Evolutionary conservation across 208 protist genomes (phyloP).

Genomic region (Balamuthia mandrillaris): DNA sequence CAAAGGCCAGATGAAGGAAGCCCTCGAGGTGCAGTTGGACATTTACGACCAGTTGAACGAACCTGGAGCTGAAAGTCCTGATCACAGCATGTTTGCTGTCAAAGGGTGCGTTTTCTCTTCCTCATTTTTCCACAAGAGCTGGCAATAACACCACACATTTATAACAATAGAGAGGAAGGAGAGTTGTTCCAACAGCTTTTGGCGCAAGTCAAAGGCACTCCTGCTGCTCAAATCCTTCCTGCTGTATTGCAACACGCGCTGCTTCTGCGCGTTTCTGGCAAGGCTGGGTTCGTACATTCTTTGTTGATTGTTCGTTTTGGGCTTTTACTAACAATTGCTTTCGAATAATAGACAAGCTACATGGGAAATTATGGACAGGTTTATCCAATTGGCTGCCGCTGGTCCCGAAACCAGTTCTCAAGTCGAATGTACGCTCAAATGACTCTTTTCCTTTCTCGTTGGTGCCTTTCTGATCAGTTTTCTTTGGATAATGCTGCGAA

Average conservation of each 20-base stretch:
- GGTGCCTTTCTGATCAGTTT: neutral
- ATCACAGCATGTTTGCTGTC: neutral
- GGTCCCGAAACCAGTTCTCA: neutral
- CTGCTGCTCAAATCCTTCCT: neutral
- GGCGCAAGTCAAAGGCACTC: neutral
- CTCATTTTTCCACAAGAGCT: neutral
- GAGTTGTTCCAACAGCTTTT: neutral
- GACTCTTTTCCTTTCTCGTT: neutral
- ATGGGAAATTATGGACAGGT: neutral
- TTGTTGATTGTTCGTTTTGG: neutral
- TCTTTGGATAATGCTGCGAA: neutral
- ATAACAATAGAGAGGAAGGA: neutral
- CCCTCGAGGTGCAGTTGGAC: neutral
- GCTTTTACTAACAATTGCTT: neutral
- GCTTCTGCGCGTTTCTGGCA: neutral
- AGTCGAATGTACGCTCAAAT: neutral
- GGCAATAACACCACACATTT: neutral
- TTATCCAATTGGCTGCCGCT: neutral
- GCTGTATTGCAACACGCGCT: neutral
- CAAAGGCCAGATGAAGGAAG: neutral
- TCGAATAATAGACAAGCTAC: neutral
- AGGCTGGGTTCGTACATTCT: neutral
- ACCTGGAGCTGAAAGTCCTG: neutral
- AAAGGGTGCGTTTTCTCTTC: neutral
- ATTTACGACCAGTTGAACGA: neutral